phyloP scores from a whole-genome alignment of 2,329 filamentous ascomycete genomes.

The Penicillium frequentans region DNA sequence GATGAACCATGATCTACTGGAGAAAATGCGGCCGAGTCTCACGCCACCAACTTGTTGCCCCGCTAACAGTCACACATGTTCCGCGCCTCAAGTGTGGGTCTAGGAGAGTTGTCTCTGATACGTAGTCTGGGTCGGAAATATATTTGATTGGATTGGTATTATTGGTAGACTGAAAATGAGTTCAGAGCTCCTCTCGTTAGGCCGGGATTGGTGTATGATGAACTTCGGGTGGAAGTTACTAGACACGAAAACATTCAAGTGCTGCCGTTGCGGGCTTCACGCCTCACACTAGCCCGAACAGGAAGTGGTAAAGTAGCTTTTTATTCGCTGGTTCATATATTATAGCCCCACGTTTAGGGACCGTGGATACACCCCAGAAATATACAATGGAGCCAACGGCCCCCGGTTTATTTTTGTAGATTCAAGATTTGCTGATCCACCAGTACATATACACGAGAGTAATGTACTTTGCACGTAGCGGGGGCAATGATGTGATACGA shows the following conservation, averaged over 20 bases:
- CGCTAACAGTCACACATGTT: constrained; percentile 6
- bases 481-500: neutral
- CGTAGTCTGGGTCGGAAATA: neutral
- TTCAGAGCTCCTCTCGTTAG: neutral
- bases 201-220: too few species aligned
- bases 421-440: neutral
- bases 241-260: too few species aligned
- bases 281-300: neutral
- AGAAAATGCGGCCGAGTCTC: neutral
- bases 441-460: neutral
- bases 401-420: neutral
- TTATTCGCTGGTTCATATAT: neutral
- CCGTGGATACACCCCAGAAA: neutral
- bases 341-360: neutral
- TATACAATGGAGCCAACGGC: neutral
- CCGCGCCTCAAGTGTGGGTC: neutral
- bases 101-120: neutral
- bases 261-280: neutral
- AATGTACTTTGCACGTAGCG: neutral
- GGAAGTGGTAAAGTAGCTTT: neutral
- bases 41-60: constrained; percentile 4
- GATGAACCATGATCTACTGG: constrained; percentile 15
- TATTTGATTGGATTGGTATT: neutral
- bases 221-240: too few species aligned
- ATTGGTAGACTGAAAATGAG: neutral